Evolutionary conservation across 805 yeast genomes (phyloP).

Genomic region (Barnettozyma salicaria): DNA sequence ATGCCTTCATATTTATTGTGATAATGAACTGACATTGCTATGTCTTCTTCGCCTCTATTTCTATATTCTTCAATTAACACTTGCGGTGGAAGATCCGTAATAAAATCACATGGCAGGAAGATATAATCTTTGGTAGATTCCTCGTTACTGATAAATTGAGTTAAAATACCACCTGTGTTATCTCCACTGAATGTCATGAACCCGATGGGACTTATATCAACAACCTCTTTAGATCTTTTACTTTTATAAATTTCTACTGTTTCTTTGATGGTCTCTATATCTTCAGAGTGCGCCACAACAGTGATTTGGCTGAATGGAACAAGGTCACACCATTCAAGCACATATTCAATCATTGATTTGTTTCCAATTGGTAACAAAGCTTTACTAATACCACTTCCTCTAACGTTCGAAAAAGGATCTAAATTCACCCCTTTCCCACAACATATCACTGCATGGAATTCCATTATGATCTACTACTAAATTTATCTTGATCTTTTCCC

Average conservation of each 20-base stretch:
- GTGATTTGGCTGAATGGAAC: constrained; percentile 72
- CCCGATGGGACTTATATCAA: constrained; percentile 31
- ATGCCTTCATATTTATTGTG: constrained; percentile 66
- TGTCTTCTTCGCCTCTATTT: constrained; percentile 56
- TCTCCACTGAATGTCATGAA: constrained; percentile 41
- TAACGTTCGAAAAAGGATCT: constrained; percentile 60
- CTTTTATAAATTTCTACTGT: constrained; percentile 44
- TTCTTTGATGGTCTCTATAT: constrained; percentile 39
- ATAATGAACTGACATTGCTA: constrained; percentile 76
- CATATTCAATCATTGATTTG: constrained; percentile 81
- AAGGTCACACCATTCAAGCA: constrained; percentile 86
- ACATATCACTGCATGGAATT: constrained; percentile 82
- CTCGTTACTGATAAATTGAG: constrained; percentile 39
- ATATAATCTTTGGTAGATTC: constrained; percentile 50
- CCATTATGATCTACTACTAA: constrained; percentile 57
- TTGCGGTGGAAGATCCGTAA: constrained; percentile 90
- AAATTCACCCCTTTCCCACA: constrained; percentile 81
- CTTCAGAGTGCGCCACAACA: constrained; percentile 49
- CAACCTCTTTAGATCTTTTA: constrained; percentile 31
- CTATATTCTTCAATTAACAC: constrained; percentile 79
- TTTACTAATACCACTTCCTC: constrained; percentile 66
- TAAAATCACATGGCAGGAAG: constrained; percentile 88
- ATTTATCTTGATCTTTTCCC: too few species aligned
- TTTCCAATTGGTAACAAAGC: constrained; percentile 88
- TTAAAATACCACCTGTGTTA: constrained; percentile 58